Evolutionary conservation across 305 asterid genomes (phyloP).

Genomic region (Rubia balearica): DNA sequence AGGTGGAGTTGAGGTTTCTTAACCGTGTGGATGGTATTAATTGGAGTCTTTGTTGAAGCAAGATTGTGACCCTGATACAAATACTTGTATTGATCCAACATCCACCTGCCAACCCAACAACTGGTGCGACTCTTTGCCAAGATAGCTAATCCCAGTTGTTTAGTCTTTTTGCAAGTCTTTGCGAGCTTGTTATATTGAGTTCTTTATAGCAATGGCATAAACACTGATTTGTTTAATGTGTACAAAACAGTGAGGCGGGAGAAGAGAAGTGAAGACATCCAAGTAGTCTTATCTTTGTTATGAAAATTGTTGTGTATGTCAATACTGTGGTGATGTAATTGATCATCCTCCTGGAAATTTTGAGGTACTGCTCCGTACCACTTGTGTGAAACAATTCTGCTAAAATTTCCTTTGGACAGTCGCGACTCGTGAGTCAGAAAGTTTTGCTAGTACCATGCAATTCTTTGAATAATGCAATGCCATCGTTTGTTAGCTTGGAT

Average conservation of each 20-base stretch:
- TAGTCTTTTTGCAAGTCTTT: neutral
- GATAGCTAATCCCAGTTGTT: neutral
- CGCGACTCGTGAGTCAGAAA: too few species aligned
- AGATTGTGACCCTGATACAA: neutral
- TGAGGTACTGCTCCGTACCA: too few species aligned
- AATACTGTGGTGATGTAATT: too few species aligned
- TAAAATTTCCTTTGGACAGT: too few species aligned
- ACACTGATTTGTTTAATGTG: neutral
- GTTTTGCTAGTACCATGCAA: too few species aligned
- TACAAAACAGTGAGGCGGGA: neutral
- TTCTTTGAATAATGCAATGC: too few species aligned
- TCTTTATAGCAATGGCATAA: neutral
- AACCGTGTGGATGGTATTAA: neutral
- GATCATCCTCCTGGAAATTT: too few species aligned
- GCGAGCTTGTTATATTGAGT: neutral
- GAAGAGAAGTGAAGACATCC: neutral
- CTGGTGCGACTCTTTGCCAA: neutral
- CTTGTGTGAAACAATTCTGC: too few species aligned
- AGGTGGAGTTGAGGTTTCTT: slow-evolving; percentile 19
- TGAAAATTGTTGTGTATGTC: too few species aligned
- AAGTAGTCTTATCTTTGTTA: neutral
- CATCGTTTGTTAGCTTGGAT: too few species aligned
- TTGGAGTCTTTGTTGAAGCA: neutral
- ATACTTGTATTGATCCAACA: neutral
- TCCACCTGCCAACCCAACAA: neutral